phyloP scores from a whole-genome alignment of 2,329 filamentous ascomycete species.

The Tolypocladium nubicola region DNA sequence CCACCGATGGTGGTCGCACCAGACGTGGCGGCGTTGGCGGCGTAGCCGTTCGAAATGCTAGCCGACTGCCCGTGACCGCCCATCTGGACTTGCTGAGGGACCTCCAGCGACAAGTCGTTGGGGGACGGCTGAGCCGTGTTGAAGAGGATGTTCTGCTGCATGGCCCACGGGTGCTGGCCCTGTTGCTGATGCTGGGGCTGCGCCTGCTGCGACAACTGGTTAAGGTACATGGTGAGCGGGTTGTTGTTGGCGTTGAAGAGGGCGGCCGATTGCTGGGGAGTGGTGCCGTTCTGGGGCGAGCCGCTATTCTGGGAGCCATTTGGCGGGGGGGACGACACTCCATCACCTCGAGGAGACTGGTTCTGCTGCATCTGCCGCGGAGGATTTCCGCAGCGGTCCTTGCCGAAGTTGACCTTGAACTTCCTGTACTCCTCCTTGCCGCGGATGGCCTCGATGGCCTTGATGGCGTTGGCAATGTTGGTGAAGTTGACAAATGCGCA shows the following conservation, averaged over 20 bases:
- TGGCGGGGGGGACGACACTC: slow-evolving; percentile 43
- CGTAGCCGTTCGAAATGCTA: slow-evolving; percentile 54
- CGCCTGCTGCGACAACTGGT: slow-evolving; percentile 64
- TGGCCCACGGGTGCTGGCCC: slow-evolving; percentile 59
- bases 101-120: slow-evolving; percentile 45
- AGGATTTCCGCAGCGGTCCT: slow-evolving; percentile 94
- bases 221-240: slow-evolving; percentile 86
- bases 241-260: slow-evolving; percentile 79
- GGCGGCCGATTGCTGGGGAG: slow-evolving; percentile 54
- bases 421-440: slow-evolving; percentile 93
- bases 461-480: slow-evolving; percentile 99
- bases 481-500: slow-evolving; percentile 99
- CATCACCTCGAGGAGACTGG: slow-evolving; percentile 57
- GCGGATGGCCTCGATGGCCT: slow-evolving; percentile 92
- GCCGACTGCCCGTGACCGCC: slow-evolving; percentile 55
- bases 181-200: slow-evolving; percentile 68
- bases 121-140: slow-evolving; percentile 56
- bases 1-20: slow-evolving; percentile 64
- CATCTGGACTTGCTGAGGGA: slow-evolving; percentile 50
- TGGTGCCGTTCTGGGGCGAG: slow-evolving; percentile 43
- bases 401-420: slow-evolving; percentile 99
- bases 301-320: slow-evolving; percentile 51
- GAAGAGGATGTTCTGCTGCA: slow-evolving; percentile 74
- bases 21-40: slow-evolving; percentile 38
- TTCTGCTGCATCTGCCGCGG: slow-evolving; percentile 72